Conservation (phyloP, 2,329 filamentous ascomycete genomes). For the Clathrospora elynae region DNA sequence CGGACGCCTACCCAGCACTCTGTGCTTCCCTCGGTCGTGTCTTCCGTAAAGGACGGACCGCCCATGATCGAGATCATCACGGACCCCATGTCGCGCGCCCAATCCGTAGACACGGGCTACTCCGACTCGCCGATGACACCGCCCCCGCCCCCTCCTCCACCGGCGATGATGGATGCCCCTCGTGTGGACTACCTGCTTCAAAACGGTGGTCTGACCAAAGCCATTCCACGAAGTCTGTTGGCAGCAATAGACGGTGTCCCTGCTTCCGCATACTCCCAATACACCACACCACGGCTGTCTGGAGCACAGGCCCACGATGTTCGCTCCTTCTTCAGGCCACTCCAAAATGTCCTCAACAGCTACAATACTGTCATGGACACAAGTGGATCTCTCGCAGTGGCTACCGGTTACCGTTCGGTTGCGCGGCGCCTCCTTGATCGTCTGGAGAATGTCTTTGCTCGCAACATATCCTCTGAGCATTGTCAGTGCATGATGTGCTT, state of each 20-base stretch:
- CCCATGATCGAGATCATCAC: constrained; percentile 53
- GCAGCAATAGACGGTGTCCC: constrained; percentile 63
- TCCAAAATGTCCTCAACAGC: constrained; percentile 81
- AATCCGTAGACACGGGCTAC: constrained; percentile 46
- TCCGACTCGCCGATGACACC: constrained; percentile 59
- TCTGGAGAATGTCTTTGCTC: constrained; percentile 89
- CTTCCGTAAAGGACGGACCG: constrained; percentile 43
- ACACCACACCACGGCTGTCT: constrained; percentile 57
- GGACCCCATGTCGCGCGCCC: constrained; percentile 44
- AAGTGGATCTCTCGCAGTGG: constrained; percentile 89
- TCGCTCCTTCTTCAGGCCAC: constrained; percentile 78
- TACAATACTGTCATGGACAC: constrained; percentile 81
- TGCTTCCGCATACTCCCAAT: constrained; percentile 64
- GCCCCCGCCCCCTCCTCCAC: constrained; percentile 73
- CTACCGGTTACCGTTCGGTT: constrained; percentile 93
- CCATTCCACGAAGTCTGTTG: constrained; percentile 75
- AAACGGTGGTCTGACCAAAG: constrained; percentile 77
- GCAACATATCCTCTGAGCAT: constrained; percentile 85
- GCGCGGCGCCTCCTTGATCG: constrained; percentile 87
- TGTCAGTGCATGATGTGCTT: constrained; percentile 87
- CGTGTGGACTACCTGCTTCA: constrained; percentile 91
- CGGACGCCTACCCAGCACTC: constrained; percentile 52
- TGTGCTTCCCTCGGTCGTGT: constrained; percentile 41
- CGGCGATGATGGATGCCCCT: constrained; percentile 71
- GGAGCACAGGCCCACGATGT: constrained; percentile 60